Conservation (phyloP, 495 filamentous ascomycete species). For the Daldinia childiae region DNA sequence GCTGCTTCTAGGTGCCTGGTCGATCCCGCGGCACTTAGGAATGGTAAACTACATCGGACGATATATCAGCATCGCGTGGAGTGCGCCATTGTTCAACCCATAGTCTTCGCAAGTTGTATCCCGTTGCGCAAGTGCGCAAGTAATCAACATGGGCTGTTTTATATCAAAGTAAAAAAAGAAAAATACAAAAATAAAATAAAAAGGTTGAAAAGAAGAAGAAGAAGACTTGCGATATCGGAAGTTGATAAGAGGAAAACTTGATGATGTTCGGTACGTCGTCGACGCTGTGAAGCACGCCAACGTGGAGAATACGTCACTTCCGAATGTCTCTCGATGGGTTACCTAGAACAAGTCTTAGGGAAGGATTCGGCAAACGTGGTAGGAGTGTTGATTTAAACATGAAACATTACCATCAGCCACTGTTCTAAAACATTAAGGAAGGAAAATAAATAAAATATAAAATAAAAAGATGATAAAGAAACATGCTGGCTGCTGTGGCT, state of each 20-base stretch:
- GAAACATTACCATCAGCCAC: slow-evolving; percentile 46
- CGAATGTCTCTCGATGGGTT: slow-evolving; percentile 41
- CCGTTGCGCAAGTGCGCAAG: slow-evolving; percentile 19
- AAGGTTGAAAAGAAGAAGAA: slow-evolving; percentile 1
- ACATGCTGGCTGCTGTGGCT: slow-evolving; percentile 2
- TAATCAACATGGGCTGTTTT: slow-evolving; percentile 24
- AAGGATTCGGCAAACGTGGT: slow-evolving; percentile 31
- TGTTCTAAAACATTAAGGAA: slow-evolving; percentile 25
- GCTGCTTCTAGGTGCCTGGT: slow-evolving; percentile 16
- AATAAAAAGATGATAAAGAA: background rate
- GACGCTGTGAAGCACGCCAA: slow-evolving; percentile 4
- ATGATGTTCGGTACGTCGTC: slow-evolving; percentile 21
- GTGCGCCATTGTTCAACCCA: slow-evolving; percentile 21
- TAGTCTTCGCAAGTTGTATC: background rate
- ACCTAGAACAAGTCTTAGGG: slow-evolving; percentile 23
- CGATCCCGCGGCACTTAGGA: slow-evolving; percentile 10
- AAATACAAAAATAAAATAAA: background rate
- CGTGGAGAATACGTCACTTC: slow-evolving; percentile 38
- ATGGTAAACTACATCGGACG: slow-evolving; percentile 21
- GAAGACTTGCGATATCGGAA: slow-evolving; percentile 37
- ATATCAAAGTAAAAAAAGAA: background rate
- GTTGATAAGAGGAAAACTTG: background rate
- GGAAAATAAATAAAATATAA: too few species aligned
- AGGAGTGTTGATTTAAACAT: slow-evolving; percentile 42
- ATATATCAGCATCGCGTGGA: slow-evolving; percentile 14